phyloP scores from a whole-genome alignment of 2,329 filamentous ascomycete genomes.

The Talaromyces sp. region DNA sequence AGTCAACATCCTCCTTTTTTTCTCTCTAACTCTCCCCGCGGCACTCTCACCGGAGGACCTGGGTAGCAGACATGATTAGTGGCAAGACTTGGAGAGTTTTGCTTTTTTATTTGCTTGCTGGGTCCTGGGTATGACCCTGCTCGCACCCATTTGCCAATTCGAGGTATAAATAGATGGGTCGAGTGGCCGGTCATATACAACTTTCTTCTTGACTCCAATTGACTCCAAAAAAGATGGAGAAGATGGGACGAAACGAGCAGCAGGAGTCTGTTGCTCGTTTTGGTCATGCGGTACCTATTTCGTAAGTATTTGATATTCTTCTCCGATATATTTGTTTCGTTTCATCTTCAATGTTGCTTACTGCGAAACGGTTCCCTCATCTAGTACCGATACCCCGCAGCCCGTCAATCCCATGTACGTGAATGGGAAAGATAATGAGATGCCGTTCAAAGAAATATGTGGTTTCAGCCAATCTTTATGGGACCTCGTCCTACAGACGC shows the following conservation, averaged over 20 bases:
- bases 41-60: background rate
- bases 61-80: background rate
- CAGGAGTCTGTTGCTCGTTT: slow-evolving; percentile 2
- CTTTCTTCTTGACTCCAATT: slow-evolving; percentile 5
- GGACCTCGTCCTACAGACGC: slow-evolving; percentile 31
- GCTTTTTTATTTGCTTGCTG: background rate
- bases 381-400: slow-evolving; percentile 9
- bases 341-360: background rate
- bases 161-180: slow-evolving; percentile 9
- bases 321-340: background rate
- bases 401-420: slow-evolving; percentile 3
- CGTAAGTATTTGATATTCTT: background rate
- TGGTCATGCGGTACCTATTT: background rate
- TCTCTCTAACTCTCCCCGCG: background rate
- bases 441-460: slow-evolving; percentile 22
- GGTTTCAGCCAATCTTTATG: slow-evolving; percentile 31
- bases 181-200: background rate
- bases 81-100: slow-evolving; percentile 6
- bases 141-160: slow-evolving; percentile 4
- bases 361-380: background rate
- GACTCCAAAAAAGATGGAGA: slow-evolving; percentile 9
- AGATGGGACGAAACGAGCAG: background rate
- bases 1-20: background rate
- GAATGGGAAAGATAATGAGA: background rate
- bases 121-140: background rate